phyloP scores from a whole-genome alignment of 805 yeast genomes.

The Brettanomyces sp. region DNA sequence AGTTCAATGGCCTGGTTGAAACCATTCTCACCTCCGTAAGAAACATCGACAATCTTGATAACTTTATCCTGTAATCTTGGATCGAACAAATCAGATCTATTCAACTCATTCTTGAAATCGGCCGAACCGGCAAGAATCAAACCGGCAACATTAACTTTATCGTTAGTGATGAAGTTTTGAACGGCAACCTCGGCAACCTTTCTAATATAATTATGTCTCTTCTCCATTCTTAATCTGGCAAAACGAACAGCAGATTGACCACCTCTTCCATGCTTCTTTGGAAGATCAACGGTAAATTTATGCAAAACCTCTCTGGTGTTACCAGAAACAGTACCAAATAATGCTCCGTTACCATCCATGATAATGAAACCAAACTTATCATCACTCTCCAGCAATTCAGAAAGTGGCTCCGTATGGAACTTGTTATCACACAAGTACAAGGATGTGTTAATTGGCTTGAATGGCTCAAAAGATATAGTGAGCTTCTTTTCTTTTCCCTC shows the following conservation, averaged over 20 bases:
- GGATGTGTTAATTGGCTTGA: slow-evolving; percentile 98
- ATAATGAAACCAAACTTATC: slow-evolving; percentile 95
- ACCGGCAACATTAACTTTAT: slow-evolving; percentile 91
- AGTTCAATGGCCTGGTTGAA: slow-evolving; percentile 98
- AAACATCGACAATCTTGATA: slow-evolving; percentile 88
- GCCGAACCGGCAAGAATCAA: slow-evolving; percentile 98
- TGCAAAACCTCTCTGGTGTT: slow-evolving; percentile 94
- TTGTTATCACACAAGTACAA: slow-evolving; percentile 93
- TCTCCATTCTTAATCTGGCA: slow-evolving; percentile 97
- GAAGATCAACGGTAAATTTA: slow-evolving; percentile 94
- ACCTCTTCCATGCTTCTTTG: slow-evolving; percentile 99
- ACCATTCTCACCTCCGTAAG: slow-evolving; percentile 99
- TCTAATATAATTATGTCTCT: slow-evolving; percentile 96
- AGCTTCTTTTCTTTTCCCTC: slow-evolving; percentile 97
- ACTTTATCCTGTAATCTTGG: slow-evolving; percentile 79
- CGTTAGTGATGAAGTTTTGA: slow-evolving; percentile 90
- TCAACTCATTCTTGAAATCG: slow-evolving; percentile 92
- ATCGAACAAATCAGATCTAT: slow-evolving; percentile 90
- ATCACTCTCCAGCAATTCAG: slow-evolving; percentile 90
- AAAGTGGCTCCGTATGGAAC: slow-evolving; percentile 94
- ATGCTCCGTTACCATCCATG: slow-evolving; percentile 99
- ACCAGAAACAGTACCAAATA: slow-evolving; percentile 92
- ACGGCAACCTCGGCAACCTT: slow-evolving; percentile 98
- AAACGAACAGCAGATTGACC: slow-evolving; percentile 99
- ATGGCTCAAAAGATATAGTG: slow-evolving; percentile 96